Evolutionary conservation across 129 eudicot species (phyloP).

Genomic region (Silybum marianum): DNA sequence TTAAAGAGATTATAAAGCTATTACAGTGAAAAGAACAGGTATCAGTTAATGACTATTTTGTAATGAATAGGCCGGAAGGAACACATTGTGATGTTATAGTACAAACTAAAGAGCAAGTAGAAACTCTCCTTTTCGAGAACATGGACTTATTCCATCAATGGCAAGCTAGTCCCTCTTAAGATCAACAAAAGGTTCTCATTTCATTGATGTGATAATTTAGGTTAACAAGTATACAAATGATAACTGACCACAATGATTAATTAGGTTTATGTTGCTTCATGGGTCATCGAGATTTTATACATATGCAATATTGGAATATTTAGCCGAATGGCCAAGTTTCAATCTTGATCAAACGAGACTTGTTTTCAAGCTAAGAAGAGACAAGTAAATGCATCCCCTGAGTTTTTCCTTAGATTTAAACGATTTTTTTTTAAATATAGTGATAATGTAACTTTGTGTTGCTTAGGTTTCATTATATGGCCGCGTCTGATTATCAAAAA

Average conservation of each 20-base stretch:
- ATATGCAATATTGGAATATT: conserved; percentile 58
- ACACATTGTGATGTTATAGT: conserved; percentile 42
- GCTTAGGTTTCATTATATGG: conserved; percentile 77
- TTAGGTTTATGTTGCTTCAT: conserved; percentile 64
- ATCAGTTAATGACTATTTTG: background rate
- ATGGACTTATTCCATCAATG: conserved; percentile 51
- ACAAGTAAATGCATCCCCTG: conserved; percentile 36
- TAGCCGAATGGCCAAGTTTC: conserved; percentile 63
- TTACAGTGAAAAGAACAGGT: background rate
- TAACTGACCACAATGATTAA: background rate
- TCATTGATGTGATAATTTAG: background rate
- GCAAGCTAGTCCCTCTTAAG: conserved; percentile 42
- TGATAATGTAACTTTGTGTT: background rate
- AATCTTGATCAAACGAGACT: conserved; percentile 63
- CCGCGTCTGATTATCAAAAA: conserved; percentile 63
- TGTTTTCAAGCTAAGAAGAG: conserved; percentile 58
- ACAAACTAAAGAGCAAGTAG: conserved; percentile 54
- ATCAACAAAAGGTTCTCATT: conserved; percentile 36
- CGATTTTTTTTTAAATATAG: background rate
- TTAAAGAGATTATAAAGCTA: background rate
- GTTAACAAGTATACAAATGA: background rate
- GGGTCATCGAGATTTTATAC: conserved; percentile 73
- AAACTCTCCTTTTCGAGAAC: conserved; percentile 57
- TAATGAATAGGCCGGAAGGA: conserved; percentile 37
- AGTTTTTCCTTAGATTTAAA: background rate